Evolutionary conservation across 768 basidiomycete species (phyloP).

Genomic region (Suillus luteus): DNA sequence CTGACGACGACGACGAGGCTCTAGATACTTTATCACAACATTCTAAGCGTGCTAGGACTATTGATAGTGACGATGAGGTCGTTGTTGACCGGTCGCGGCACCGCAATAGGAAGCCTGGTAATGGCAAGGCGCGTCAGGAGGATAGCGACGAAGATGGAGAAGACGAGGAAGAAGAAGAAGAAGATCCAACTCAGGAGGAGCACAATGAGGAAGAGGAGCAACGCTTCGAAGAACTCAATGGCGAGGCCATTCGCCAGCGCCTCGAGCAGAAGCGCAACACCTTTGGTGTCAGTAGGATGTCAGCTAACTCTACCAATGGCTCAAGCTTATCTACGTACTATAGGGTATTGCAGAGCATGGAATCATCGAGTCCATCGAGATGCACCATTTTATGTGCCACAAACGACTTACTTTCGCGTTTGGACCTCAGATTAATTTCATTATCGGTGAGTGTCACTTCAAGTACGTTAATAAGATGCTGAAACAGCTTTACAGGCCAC

Average conservation of each 20-base stretch:
- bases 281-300: slow-evolving; percentile 50
- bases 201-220: slow-evolving; percentile 60
- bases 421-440: slow-evolving; percentile 95
- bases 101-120: slow-evolving; percentile 34
- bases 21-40: slow-evolving; percentile 33
- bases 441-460: slow-evolving; percentile 65
- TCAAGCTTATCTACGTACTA: slow-evolving; percentile 1
- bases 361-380: slow-evolving; percentile 82
- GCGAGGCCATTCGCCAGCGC: slow-evolving; percentile 54
- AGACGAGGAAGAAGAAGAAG: slow-evolving; percentile 20
- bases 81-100: slow-evolving; percentile 18
- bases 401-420: slow-evolving; percentile 80
- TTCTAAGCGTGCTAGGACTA: slow-evolving; percentile 47
- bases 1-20: slow-evolving; percentile 45
- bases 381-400: slow-evolving; percentile 98
- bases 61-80: slow-evolving; percentile 39
- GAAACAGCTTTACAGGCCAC: slow-evolving; percentile 53
- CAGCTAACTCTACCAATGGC: slow-evolving; percentile 24
- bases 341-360: slow-evolving; percentile 85
- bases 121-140: slow-evolving; percentile 31
- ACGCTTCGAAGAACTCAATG: slow-evolving; percentile 63
- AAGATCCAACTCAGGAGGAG: slow-evolving; percentile 38
- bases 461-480: slow-evolving; percentile 10
- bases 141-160: slow-evolving; percentile 34
- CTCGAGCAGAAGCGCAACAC: slow-evolving; percentile 47